These are phyloP conservation scores for Purpureocillium lavendulum DNA, from an alignment of 2,329 filamentous ascomycete genomes.

Conservation along the genomic window DNA sequence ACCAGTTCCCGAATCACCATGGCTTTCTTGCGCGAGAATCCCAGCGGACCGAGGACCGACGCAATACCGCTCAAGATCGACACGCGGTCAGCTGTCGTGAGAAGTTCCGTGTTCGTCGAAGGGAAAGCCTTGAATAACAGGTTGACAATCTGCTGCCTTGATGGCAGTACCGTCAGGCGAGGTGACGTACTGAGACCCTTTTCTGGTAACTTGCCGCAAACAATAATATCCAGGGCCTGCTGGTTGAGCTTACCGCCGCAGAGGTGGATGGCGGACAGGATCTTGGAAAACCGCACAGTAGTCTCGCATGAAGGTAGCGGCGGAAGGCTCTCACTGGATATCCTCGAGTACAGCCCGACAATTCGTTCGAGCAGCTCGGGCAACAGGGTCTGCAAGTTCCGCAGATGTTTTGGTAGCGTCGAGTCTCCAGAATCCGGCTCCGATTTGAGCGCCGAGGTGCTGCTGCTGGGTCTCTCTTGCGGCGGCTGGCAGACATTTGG, in stretches of 20 bases:
- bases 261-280: constrained; percentile 59
- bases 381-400: constrained; percentile 48
- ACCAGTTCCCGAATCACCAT: constrained; percentile 83
- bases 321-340: constrained; percentile 62
- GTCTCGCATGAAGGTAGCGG: constrained; percentile 65
- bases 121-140: constrained; percentile 65
- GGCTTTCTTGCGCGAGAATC: constrained; percentile 80
- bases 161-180: constrained; percentile 46
- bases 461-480: constrained; percentile 36
- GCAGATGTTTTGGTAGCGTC: constrained; percentile 43
- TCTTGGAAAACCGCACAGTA: constrained; percentile 63
- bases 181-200: constrained; percentile 43
- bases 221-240: constrained; percentile 54
- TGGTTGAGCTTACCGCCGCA: constrained; percentile 55
- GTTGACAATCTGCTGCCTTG: constrained; percentile 54
- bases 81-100: constrained; percentile 68
- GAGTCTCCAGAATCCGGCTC: constrained; percentile 25
- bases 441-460: constrained; percentile 18
- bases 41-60: constrained; percentile 71
- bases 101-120: constrained; percentile 52
- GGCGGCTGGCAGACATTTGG: constrained; percentile 45
- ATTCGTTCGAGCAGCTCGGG: constrained; percentile 72
- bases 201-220: constrained; percentile 50
- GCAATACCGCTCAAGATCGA: constrained; percentile 79
- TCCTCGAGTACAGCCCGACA: constrained; percentile 62